phyloP scores from a whole-genome alignment of 495 filamentous ascomycete genomes.

The Lasiosphaeria ovina region DNA sequence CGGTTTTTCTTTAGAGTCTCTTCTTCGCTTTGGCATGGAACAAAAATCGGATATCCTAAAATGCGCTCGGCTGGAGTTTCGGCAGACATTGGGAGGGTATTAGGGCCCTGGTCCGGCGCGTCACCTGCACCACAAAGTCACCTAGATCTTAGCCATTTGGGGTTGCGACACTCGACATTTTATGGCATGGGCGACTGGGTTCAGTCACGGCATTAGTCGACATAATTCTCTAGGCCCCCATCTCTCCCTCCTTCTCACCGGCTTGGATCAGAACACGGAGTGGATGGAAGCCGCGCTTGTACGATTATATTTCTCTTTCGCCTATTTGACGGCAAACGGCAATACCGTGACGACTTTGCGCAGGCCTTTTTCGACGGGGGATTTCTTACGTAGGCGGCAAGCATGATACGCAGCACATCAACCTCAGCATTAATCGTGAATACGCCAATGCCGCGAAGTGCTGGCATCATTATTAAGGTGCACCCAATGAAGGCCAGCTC shows the following conservation, averaged over 20 bases:
- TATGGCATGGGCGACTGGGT: conserved; percentile 27
- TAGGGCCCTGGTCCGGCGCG: conserved; percentile 32
- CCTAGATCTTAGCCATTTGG: conserved; percentile 32
- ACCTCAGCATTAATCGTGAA: conserved; percentile 29
- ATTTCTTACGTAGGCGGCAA: conserved; percentile 36
- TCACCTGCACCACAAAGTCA: conserved; percentile 25
- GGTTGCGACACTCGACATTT: conserved; percentile 32
- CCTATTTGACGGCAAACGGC: conserved; percentile 32
- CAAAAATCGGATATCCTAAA: conserved; percentile 41
- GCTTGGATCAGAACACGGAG: conserved; percentile 33
- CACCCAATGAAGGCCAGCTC: conserved; percentile 5
- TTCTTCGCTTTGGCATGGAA: conserved; percentile 33
- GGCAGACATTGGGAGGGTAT: conserved; percentile 35
- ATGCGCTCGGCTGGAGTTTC: conserved; percentile 39
- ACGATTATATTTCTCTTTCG: conserved; percentile 36
- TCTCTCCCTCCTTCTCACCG: conserved; percentile 22
- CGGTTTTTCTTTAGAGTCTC: conserved; percentile 27
- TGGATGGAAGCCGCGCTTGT: conserved; percentile 34
- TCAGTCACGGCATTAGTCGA: conserved; percentile 36
- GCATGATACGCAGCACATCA: conserved; percentile 34
- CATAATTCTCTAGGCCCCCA: conserved; percentile 23
- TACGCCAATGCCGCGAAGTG: conserved; percentile 19
- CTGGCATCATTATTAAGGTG: conserved; percentile 15
- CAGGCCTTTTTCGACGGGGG: conserved; percentile 26
- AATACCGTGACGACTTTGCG: conserved; percentile 35